Conservation (phyloP, 148 eudicot genomes). For the Dianthus caryophyllus region DNA sequence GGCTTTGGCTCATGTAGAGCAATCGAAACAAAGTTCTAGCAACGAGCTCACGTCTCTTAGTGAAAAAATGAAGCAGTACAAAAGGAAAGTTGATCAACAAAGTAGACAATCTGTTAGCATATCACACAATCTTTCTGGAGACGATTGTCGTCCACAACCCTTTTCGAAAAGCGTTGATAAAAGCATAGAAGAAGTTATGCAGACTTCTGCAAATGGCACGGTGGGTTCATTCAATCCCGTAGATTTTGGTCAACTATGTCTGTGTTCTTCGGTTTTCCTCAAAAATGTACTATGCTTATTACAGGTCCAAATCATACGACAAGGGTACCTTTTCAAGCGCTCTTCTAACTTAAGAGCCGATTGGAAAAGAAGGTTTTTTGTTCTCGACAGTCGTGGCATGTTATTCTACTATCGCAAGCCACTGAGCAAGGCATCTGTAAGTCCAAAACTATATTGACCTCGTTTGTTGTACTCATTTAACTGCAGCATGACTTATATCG, state of each 20-base stretch:
- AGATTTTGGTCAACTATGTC: conserved; percentile 10
- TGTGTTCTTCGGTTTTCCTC: background rate
- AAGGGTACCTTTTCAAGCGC: conserved; percentile 93
- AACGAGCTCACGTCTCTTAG: conserved; percentile 65
- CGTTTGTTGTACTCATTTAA: conserved; percentile 2
- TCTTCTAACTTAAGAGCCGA: conserved; percentile 92
- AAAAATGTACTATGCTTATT: conserved; percentile 31
- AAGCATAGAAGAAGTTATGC: conserved; percentile 79
- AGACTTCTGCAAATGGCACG: conserved; percentile 79
- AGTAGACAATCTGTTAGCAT: conserved; percentile 42
- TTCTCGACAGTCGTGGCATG: conserved; percentile 96
- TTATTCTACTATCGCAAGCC: conserved; percentile 92
- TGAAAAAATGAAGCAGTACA: conserved; percentile 81
- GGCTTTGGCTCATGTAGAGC: conserved; percentile 64
- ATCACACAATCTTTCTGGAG: conserved; percentile 30
- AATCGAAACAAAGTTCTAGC: conserved; percentile 58
- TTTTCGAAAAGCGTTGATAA: conserved; percentile 54
- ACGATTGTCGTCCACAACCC: conserved; percentile 38
- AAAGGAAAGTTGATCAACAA: conserved; percentile 64
- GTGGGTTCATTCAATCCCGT: conserved; percentile 25
- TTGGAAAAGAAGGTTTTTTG: conserved; percentile 95
- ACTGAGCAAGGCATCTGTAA: conserved; percentile 66
- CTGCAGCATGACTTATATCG: conserved; percentile 21
- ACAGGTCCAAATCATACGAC: conserved; percentile 90
- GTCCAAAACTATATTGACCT: conserved; percentile 25